phyloP scores from a whole-genome alignment of 2,329 filamentous ascomycete genomes.

The Trichoderma oligosporum region DNA sequence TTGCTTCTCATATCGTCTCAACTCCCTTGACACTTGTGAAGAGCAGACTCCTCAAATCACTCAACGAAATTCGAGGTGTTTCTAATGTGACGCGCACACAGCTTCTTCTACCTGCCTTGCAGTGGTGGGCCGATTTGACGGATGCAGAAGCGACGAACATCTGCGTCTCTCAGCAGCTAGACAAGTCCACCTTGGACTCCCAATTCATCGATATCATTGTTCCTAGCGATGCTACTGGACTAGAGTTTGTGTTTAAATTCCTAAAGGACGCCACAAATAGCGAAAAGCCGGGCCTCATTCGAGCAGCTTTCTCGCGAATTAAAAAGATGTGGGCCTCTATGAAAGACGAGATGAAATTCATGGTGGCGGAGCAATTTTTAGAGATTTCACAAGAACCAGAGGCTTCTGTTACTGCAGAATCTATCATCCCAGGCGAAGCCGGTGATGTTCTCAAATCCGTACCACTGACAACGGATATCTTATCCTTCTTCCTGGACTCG shows the following conservation, averaged over 20 bases:
- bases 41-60: conserved; percentile 62
- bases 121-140: conserved; percentile 61
- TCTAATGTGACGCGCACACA: conserved; percentile 66
- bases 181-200: conserved; percentile 40
- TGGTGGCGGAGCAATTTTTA: conserved; percentile 60
- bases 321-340: conserved; percentile 68
- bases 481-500: conserved; percentile 68
- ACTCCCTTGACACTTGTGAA: conserved; percentile 70
- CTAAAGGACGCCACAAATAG: conserved; percentile 41
- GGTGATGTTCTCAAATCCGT: conserved; percentile 70
- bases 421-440: conserved; percentile 54
- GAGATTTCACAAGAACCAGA: conserved; percentile 52
- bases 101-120: conserved; percentile 70
- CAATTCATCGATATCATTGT: conserved; percentile 50
- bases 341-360: conserved; percentile 59
- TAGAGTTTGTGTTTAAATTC: conserved; percentile 50
- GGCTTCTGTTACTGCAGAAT: conserved; percentile 28
- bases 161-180: conserved; percentile 39
- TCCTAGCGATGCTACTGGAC: conserved; percentile 49
- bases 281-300: conserved; percentile 51
- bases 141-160: conserved; percentile 48
- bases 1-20: conserved; percentile 67
- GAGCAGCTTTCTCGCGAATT: conserved; percentile 65
- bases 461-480: conserved; percentile 67
- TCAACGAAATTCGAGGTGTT: conserved; percentile 70